Percentiles rank a stretch among this genome's conserved stretches.
Evolutionary conservation across 2,329 filamentous ascomycete species (phyloP).

Genomic region (Nemania sp.): DNA sequence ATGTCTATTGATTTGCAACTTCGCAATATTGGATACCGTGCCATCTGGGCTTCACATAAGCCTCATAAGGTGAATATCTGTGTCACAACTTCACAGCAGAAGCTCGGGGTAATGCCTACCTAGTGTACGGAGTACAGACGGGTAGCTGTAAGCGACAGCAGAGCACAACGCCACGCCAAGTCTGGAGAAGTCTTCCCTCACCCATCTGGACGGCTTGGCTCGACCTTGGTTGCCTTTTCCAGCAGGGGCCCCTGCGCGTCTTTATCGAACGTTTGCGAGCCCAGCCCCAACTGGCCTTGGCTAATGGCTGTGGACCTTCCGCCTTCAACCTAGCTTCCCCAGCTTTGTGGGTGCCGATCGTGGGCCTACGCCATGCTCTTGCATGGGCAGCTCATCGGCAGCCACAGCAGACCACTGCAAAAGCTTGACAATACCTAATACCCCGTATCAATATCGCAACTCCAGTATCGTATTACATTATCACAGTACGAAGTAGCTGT

Average conservation of each 20-base stretch:
- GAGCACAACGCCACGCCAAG: slow-evolving; percentile 1
- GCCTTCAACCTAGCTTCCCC: slow-evolving; percentile 27
- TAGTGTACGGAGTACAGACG: too few relatives aligned
- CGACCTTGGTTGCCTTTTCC: background rate
- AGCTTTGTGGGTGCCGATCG: slow-evolving; percentile 12
- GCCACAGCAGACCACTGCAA: too few relatives aligned
- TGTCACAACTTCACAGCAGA: too few relatives aligned
- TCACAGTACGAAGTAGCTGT: too few relatives aligned
- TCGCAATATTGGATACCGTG: too few relatives aligned
- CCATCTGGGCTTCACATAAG: too few relatives aligned
- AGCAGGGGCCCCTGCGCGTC: slow-evolving; percentile 13
- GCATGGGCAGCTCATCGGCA: slow-evolving; percentile 2
- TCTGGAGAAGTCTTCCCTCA: slow-evolving; percentile 6
- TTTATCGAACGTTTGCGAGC: slow-evolving; percentile 21
- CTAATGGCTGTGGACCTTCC: slow-evolving; percentile 30
- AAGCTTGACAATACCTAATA: background rate
- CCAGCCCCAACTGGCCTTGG: too few relatives aligned
- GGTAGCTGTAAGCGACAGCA: too few relatives aligned
- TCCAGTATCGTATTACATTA: slow-evolving; percentile 9
- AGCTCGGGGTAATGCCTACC: too few relatives aligned
- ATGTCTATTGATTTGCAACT: too few relatives aligned
- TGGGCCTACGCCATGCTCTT: slow-evolving; percentile 8
- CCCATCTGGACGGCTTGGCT: too few relatives aligned
- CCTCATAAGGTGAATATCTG: too few relatives aligned
- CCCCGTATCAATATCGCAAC: background rate